Conservation (phyloP, 148 eudicot genomes). For the Dianthus caryophyllus region DNA sequence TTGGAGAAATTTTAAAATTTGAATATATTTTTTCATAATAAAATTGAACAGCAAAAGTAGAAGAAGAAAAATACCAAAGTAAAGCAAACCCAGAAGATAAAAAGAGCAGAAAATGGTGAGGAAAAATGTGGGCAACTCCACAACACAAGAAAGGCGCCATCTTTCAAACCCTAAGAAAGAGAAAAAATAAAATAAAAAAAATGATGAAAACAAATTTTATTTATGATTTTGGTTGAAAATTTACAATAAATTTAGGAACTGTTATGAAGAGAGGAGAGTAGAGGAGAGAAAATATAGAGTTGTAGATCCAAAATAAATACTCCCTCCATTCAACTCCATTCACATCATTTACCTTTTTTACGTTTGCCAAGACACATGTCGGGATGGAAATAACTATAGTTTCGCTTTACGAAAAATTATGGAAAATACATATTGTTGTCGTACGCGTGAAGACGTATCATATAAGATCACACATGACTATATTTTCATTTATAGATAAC, state of each 20-base stretch:
- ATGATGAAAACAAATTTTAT: background rate
- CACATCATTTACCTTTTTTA: no score
- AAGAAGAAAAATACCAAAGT: conserved; percentile 3
- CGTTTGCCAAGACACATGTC: no score
- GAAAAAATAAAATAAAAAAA: background rate
- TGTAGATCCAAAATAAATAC: background rate
- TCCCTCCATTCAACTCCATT: no score
- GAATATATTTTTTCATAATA: background rate
- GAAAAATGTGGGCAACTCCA: conserved; percentile 10
- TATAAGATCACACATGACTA: no score
- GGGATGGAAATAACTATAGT: no score
- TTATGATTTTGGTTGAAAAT: background rate
- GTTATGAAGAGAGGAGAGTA: background rate
- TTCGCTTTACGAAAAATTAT: no score
- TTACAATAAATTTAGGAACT: conserved; percentile 7
- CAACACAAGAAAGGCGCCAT: conserved; percentile 3
- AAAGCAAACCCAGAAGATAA: conserved; percentile 6
- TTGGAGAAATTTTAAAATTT: background rate
- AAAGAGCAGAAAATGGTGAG: conserved; percentile 2
- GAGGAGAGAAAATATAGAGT: background rate
- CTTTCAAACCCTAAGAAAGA: conserved; percentile 15
- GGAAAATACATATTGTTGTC: no score
- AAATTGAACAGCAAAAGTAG: background rate
- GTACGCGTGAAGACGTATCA: no score
- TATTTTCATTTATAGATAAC: no score